These are phyloP conservation scores for Talaromyces sp. DNA, from an alignment of 2,329 filamentous ascomycete species.

Conservation along the genomic window DNA sequence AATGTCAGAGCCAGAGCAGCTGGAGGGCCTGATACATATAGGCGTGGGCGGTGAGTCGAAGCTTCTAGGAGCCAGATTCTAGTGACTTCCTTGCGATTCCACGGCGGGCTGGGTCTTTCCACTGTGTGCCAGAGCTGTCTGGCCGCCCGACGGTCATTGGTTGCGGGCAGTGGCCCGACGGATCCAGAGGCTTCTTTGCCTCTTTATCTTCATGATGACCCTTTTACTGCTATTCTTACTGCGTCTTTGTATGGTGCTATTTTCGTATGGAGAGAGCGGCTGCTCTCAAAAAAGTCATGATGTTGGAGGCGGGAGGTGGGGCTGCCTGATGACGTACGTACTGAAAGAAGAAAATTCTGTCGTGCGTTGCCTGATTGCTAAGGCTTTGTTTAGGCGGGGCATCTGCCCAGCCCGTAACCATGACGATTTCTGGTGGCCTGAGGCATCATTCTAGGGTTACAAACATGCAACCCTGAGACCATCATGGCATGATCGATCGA, in stretches of 20 bases:
- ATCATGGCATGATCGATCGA: not conserved
- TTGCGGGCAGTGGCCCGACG: not conserved
- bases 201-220: not conserved
- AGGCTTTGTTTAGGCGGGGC: not conserved
- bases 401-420: not conserved
- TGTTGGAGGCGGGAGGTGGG: not conserved
- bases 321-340: not conserved
- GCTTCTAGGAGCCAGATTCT: slow-evolving; percentile 34
- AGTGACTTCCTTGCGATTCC: slow-evolving; percentile 38
- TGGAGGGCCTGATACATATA: slow-evolving; percentile 38
- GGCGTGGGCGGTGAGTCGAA: slow-evolving; percentile 40
- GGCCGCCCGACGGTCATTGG: not conserved
- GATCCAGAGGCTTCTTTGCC: slow-evolving; percentile 9
- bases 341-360: not conserved
- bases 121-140: slow-evolving; percentile 27
- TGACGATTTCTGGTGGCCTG: not conserved
- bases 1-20: slow-evolving; percentile 17
- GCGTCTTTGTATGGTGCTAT: not conserved
- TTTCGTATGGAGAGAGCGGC: not conserved
- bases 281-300: not conserved
- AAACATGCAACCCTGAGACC: not conserved
- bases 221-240: not conserved
- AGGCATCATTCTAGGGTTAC: not conserved
- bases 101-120: slow-evolving; percentile 39
- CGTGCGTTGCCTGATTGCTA: not conserved